Conservation (phyloP, 202 grass and related monocot genomes). For the Cymbopogon flexuosus region DNA sequence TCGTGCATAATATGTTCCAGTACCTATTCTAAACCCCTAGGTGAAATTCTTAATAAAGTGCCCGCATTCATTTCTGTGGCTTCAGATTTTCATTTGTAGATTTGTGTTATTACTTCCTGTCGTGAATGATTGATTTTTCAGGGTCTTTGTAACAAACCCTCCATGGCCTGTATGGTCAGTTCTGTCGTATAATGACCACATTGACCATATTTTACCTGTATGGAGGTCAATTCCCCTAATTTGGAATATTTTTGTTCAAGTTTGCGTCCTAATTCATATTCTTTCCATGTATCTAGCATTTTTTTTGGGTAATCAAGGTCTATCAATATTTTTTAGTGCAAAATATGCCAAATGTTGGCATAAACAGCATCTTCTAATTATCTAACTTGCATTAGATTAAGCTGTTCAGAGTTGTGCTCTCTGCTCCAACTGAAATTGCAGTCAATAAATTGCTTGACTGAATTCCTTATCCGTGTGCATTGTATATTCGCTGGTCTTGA, state of each 20-base stretch:
- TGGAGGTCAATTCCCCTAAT: neutral
- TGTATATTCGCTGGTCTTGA: neutral
- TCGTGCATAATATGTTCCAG: conserved; percentile 26
- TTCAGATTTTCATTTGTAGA: neutral
- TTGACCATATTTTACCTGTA: conserved; percentile 14
- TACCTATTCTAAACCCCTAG: neutral
- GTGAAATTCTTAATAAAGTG: conserved; percentile 5
- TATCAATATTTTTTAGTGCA: neutral
- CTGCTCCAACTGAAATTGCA: neutral
- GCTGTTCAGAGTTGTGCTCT: neutral
- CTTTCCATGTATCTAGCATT: neutral
- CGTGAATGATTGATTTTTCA: too few species aligned
- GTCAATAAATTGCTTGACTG: neutral
- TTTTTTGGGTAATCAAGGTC: neutral
- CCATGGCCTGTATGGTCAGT: neutral
- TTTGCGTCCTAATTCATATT: conserved; percentile 10
- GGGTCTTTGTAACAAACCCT: neutral
- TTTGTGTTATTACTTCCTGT: too few species aligned
- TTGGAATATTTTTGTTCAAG: neutral
- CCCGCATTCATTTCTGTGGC: conserved; percentile 1
- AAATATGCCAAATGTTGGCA: neutral
- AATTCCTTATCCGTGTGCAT: neutral
- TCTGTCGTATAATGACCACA: neutral
- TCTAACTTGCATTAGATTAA: neutral
- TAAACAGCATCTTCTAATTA: neutral